Conservation (phyloP, 2,329 filamentous ascomycete species). For the Sarocladiaceae sp. region DNA sequence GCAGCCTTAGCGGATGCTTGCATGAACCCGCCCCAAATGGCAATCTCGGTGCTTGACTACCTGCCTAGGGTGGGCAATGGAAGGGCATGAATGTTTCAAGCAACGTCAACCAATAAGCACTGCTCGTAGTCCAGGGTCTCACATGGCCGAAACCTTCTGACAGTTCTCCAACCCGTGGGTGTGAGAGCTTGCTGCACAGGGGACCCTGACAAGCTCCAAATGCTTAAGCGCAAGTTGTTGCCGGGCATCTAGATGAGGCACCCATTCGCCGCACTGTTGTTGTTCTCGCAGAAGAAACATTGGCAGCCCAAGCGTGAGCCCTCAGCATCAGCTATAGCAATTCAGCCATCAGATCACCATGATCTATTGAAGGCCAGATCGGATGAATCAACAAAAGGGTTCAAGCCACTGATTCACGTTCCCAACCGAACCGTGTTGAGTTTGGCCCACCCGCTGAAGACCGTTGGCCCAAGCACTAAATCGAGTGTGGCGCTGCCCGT, state of each 20-base stretch:
- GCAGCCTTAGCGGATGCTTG: neutral
- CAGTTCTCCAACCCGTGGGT: too few species aligned
- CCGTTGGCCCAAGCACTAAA: neutral
- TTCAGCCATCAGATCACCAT: too few species aligned
- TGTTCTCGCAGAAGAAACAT: neutral
- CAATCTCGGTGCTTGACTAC: conserved; percentile 6
- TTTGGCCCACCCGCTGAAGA: neutral
- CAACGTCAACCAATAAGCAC: neutral
- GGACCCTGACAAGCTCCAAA: neutral
- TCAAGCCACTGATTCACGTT: neutral
- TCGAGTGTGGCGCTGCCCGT: neutral
- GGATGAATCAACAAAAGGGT: too few species aligned
- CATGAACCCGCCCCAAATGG: neutral
- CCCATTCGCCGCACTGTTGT: too few species aligned
- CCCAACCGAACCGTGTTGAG: neutral
- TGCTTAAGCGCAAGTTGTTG: conserved; percentile 1
- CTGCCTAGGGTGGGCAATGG: too few species aligned
- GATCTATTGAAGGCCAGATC: too few species aligned
- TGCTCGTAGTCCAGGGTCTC: conserved; percentile 2
- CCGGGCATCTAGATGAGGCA: conserved; percentile 1
- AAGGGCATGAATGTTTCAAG: neutral
- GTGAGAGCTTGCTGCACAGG: conserved; percentile 2
- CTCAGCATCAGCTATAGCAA: neutral
- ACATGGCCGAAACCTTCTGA: conserved; percentile 8
- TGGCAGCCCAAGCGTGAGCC: neutral